Conservation (phyloP, 2,329 filamentous ascomycete species). For the Hypoxylon sp. region DNA sequence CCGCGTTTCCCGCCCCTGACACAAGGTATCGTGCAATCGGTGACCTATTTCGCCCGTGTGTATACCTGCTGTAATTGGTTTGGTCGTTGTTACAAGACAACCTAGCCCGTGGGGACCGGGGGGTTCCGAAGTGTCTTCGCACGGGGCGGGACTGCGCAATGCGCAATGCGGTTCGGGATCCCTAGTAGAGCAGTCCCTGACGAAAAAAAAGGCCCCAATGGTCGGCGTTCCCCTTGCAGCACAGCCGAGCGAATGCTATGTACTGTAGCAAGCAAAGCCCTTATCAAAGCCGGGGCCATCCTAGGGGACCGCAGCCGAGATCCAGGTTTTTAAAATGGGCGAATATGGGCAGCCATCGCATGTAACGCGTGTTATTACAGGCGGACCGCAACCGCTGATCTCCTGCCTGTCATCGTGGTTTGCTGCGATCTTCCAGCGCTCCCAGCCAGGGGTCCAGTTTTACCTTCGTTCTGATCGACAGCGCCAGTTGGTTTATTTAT, state of each 20-base stretch:
- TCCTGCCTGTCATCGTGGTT: constrained; percentile 41
- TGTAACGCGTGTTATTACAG: constrained; percentile 23
- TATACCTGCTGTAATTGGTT: constrained; percentile 27
- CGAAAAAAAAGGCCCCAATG: constrained; percentile 26
- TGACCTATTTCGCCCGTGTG: constrained; percentile 15
- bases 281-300: constrained; percentile 26
- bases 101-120: constrained; percentile 25
- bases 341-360: constrained; percentile 17
- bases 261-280: constrained; percentile 4
- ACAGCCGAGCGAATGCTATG: constrained; percentile 16
- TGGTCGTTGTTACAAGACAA: constrained; percentile 36
- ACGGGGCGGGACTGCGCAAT: constrained; percentile 33
- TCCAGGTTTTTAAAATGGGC: constrained; percentile 24
- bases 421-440: constrained; percentile 42
- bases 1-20: constrained; percentile 44
- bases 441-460: constrained; percentile 40
- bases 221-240: constrained; percentile 37
- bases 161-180: constrained; percentile 38
- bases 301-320: constrained; percentile 29
- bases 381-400: constrained; percentile 41
- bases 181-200: constrained; percentile 33
- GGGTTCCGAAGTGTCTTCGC: constrained; percentile 20
- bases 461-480: constrained; percentile 47
- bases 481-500: constrained; percentile 47
- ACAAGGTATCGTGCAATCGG: constrained; percentile 32